Conservation (phyloP, 225 moss, liverwort and hornwort genomes). For the Asterella californica region DNA sequence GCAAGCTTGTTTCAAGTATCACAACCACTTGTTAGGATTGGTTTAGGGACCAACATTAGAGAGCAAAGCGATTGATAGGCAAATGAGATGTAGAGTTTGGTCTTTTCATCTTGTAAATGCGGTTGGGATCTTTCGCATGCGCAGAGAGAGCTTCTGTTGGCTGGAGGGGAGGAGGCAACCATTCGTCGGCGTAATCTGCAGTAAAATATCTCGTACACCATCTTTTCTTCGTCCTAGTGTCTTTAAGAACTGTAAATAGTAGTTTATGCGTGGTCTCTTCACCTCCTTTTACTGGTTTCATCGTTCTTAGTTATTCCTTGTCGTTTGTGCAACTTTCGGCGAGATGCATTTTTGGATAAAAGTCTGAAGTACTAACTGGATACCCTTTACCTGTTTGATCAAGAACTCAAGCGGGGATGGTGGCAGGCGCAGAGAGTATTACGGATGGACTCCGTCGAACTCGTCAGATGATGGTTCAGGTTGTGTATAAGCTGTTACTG, state of each 20-base stretch:
- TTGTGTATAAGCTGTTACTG: conserved; percentile 16
- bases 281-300: neutral
- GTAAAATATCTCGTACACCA: conserved; percentile 40
- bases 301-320: neutral
- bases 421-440: conserved; percentile 71
- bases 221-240: conserved; percentile 7
- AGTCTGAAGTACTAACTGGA: no score
- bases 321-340: neutral
- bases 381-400: conserved; percentile 1
- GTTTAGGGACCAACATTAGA: neutral
- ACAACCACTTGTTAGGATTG: neutral
- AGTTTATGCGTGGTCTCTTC: neutral
- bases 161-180: conserved; percentile 82
- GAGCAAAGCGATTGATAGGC: neutral
- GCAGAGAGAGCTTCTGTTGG: conserved; percentile 87
- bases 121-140: neutral
- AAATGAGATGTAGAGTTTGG: no score
- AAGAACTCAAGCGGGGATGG: conserved; percentile 91
- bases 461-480: conserved; percentile 98
- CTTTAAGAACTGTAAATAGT: neutral
- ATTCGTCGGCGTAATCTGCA: conserved; percentile 78
- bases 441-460: conserved; percentile 95
- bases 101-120: neutral
- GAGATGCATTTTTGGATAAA: neutral
- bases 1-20: no score